Evolutionary conservation across 164 flowering plant genomes (phyloP), one percentile per base, ranked within the genome.

Genomic region (Tetrastigma voinierianum): DNA sequence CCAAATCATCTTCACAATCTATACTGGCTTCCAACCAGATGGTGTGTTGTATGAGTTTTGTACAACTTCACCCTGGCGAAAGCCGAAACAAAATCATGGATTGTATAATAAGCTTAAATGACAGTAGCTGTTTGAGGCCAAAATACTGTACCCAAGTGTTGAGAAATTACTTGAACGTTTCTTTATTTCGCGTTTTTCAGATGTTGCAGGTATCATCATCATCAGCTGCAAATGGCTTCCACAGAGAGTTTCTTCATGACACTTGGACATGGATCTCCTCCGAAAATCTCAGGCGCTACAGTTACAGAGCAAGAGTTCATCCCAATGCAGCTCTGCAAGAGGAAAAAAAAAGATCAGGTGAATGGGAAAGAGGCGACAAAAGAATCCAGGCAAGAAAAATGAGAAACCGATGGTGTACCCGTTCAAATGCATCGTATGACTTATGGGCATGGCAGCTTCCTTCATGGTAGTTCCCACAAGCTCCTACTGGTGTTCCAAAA

Each of bases 401-500:
- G 19, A 14, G 56, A 1, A 16, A 40, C 6, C 10, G 19, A 25
- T 7, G 58, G 23, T 40, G 21, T 82, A 90, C 97, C 90, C 72
- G 84, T 73, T 91, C 76, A 63, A 95, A 90, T 47, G 81, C 86
- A 55, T 90, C 90, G 45, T 90, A 96, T 2, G 98, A 93, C 25
- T 85, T 78, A 65, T 76, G 86, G n/a, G 98, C 96, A 68, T 96
- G 98, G 57, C 99, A 96, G 61, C 83, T 75, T 67, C 99, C 99
- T 67, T 92, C 81, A 1, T 70, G 81, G 83, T 71, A 95, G 82
- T 75, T 88, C 70, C 99, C 99, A 59, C 99, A 95, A 10, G 14
- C 49, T 14, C 99, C 99, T 75, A 80, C 81, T 1, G 99, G 99
- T 15, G 99, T 93, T 40, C 99, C 99, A 68, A 89, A 93, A 78